Conservation (phyloP, 1,284 basidiomycete genomes). For the Fomitopsis pinicola region DNA sequence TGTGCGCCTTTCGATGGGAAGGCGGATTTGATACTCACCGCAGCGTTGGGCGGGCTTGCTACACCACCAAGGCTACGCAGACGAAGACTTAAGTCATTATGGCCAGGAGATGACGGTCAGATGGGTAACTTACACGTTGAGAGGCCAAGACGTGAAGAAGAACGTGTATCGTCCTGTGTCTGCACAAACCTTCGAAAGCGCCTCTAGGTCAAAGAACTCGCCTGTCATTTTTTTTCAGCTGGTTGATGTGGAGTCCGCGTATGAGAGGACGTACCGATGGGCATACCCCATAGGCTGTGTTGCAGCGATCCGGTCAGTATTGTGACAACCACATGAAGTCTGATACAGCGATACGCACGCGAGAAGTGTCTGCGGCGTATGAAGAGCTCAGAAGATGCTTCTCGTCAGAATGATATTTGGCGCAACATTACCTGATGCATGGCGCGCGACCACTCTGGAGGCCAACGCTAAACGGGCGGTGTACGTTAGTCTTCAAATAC, state of each 20-base stretch:
- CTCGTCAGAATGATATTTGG: not conserved
- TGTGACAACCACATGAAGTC: no score
- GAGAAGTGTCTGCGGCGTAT: slow-evolving; percentile 46
- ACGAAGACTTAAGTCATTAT: not conserved
- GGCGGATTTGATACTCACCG: slow-evolving; percentile 37
- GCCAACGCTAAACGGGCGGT: slow-evolving; percentile 46
- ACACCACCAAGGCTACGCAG: slow-evolving; percentile 52
- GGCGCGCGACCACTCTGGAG: slow-evolving; percentile 37
- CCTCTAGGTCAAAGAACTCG: slow-evolving; percentile 68
- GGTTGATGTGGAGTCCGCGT: not conserved
- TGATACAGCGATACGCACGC: slow-evolving; percentile 36
- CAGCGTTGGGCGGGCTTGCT: slow-evolving; percentile 67
- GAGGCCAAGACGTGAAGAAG: slow-evolving; percentile 71
- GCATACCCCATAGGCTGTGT: slow-evolving; percentile 65
- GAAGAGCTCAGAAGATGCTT: not conserved
- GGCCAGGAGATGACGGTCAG: not conserved
- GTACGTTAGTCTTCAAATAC: not conserved
- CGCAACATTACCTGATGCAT: slow-evolving; percentile 49
- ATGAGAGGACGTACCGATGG: slow-evolving; percentile 42
- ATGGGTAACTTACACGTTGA: slow-evolving; percentile 48
- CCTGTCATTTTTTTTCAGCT: slow-evolving; percentile 29
- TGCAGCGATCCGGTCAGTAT: not conserved
- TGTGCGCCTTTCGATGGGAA: no score
- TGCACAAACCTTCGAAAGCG: slow-evolving; percentile 51
- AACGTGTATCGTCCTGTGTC: slow-evolving; percentile 61